Base-by-base conservation (phyloP, 2,329 filamentous ascomycete genomes). In the Calonectria leucothoes region DNA sequence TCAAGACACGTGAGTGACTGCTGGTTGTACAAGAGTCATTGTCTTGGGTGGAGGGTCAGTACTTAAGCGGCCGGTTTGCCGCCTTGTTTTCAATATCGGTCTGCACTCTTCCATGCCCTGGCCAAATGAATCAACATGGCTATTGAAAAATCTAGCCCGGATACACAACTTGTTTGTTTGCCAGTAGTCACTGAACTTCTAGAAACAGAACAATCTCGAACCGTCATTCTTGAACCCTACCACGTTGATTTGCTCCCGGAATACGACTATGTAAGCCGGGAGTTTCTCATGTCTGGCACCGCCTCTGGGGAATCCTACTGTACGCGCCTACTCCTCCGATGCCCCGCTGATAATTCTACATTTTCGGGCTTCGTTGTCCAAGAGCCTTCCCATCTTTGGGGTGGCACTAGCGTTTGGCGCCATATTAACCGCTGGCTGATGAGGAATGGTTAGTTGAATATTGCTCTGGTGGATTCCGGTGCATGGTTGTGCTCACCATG, bases 391-490 rank as follows among this genome's bases (percentile, higher is more conserved):
- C 75, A 77, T 51, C 49, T 77, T 4, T 77, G 75, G 71, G 73
- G 75, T 14, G 75, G 75, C 66, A 77, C 75, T 6, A 77, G 75
- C n/a, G 71, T 77, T 25, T 77, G 75, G 75, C 71, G 75, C 25
- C 71, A 75, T 48, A 71, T 69, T 25, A 77, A 66, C 48, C 69
- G 75, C 31, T 77, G 75, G 75, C n/a, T 77, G 11, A 77, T 77
- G 75, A 64, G 75, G 6, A 77, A 74, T n/a, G 74, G 75, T 75
- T 17, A 39, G 14, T 17, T n/a, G n/a, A n/a, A n/a, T n/a, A n/a
- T n/a, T n/a, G n/a, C n/a, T n/a, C n/a, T n/a, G n/a, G n/a, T n/a
- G n/a, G n/a, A n/a, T n/a, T n/a, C n/a, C n/a, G n/a, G n/a, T n/a
- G n/a, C n/a, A n/a, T n/a, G n/a, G n/a, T n/a, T 49, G 29, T 23